These are phyloP conservation scores for Medicago ruthenica DNA, from an alignment of 306 rosid species.

Conservation along the genomic window DNA sequence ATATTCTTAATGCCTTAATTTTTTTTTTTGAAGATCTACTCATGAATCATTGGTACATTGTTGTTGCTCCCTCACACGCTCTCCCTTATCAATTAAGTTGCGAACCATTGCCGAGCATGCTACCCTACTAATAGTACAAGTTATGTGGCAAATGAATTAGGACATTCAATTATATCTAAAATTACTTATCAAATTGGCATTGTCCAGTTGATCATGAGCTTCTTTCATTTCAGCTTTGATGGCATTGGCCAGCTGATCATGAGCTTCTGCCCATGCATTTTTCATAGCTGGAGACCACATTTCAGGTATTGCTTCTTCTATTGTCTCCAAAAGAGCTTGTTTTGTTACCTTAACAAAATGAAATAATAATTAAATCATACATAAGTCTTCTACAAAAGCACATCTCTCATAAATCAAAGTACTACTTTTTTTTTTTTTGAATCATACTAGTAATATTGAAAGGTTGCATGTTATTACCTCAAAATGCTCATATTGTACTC, in stretches of 20 bases:
- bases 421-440: background rate
- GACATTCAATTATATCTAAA: background rate
- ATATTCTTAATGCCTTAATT: no score
- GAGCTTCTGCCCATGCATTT: conserved; percentile 86
- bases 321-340: conserved; percentile 73
- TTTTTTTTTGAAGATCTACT: no score
- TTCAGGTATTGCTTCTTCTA: conserved; percentile 77
- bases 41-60: no score
- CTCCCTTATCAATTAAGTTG: no score
- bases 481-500: conserved; percentile 70
- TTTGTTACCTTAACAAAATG: conserved; percentile 42
- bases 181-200: background rate
- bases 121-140: no score
- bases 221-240: conserved; percentile 75
- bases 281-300: conserved; percentile 79
- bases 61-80: no score
- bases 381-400: no score
- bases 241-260: conserved; percentile 77
- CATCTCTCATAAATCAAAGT: background rate
- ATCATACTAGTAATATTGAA: background rate
- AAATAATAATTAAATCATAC: background rate
- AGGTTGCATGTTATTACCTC: conserved; percentile 48
- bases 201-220: conserved; percentile 74
- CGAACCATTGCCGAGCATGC: no score
- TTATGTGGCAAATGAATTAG: background rate